phyloP scores from a whole-genome alignment of 108 stramenopile genomes.

The Skeletonema menzelii region DNA sequence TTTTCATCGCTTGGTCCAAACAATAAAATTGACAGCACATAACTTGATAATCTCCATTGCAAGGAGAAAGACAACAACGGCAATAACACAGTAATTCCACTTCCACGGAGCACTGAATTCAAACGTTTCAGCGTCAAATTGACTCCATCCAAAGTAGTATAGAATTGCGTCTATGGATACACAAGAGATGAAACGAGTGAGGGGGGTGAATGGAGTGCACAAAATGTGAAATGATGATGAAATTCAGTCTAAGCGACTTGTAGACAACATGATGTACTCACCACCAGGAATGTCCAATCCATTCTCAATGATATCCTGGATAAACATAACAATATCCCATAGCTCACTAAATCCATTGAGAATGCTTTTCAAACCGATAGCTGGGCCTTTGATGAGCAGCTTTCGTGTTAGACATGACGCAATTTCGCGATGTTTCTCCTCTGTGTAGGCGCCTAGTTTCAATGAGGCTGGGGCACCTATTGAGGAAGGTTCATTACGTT shows the following conservation, averaged over 20 bases:
- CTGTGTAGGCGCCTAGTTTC: neutral
- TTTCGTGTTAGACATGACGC: conserved; percentile 18
- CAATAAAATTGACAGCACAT: conserved; percentile 28
- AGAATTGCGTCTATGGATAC: conserved; percentile 13
- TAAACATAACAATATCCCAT: conserved; percentile 6
- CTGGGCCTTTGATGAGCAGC: conserved; percentile 10
- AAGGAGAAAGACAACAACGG: conserved; percentile 29
- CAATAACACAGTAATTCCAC: conserved; percentile 37
- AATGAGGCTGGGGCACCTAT: neutral
- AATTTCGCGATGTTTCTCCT: conserved; percentile 1
- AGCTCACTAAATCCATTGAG: conserved; percentile 9
- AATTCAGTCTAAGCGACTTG: too few species aligned
- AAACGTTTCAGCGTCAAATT: conserved; percentile 14
- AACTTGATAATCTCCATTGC: conserved; percentile 42
- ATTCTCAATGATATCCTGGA: conserved; percentile 30
- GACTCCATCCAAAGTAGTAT: conserved; percentile 38
- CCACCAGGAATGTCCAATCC: conserved; percentile 41
- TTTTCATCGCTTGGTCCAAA: conserved; percentile 42
- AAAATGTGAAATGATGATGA: neutral
- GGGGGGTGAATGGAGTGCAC: neutral
- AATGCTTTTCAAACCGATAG: neutral
- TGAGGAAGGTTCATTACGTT: neutral
- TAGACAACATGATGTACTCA: too few species aligned
- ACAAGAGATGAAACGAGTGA: too few species aligned
- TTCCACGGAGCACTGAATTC: conserved; percentile 29